phyloP scores from a whole-genome alignment of 2,329 filamentous ascomycete genomes.

The Fusarium sp. region DNA sequence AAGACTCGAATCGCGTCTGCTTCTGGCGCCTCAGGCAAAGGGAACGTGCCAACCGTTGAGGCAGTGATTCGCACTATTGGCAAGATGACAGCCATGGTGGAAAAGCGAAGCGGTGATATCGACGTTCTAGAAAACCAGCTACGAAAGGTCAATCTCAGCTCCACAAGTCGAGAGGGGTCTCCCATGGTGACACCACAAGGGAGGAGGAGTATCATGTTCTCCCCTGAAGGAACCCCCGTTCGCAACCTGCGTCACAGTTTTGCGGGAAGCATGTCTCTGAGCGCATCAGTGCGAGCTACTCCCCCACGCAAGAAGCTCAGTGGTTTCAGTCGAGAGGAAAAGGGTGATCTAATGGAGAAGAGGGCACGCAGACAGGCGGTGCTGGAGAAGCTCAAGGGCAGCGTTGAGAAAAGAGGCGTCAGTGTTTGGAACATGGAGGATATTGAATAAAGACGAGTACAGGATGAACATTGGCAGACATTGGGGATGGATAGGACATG shows the following conservation, averaged over 20 bases:
- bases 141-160: conserved; percentile 72
- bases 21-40: conserved; percentile 60
- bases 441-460: conserved; percentile 52
- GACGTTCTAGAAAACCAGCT: conserved; percentile 91
- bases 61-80: conserved; percentile 90
- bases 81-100: conserved; percentile 92
- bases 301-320: conserved; percentile 70
- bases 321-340: conserved; percentile 69
- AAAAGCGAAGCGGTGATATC: conserved; percentile 90
- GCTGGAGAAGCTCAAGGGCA: conserved; percentile 61
- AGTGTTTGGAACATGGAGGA: conserved; percentile 63
- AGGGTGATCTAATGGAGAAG: conserved; percentile 65
- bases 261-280: conserved; percentile 55
- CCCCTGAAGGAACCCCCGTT: conserved; percentile 58
- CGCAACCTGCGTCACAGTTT: conserved; percentile 56
- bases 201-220: conserved; percentile 53
- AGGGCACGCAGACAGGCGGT: conserved; percentile 64
- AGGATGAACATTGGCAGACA: conserved; percentile 8
- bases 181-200: conserved; percentile 55
- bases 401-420: conserved; percentile 62
- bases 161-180: conserved; percentile 57
- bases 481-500: conserved; percentile 25
- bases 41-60: conserved; percentile 83
- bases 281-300: conserved; percentile 54
- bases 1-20: conserved; percentile 78